Evolutionary conservation across 305 asterid genomes (phyloP).

Genomic region (Fraxinus sp.): DNA sequence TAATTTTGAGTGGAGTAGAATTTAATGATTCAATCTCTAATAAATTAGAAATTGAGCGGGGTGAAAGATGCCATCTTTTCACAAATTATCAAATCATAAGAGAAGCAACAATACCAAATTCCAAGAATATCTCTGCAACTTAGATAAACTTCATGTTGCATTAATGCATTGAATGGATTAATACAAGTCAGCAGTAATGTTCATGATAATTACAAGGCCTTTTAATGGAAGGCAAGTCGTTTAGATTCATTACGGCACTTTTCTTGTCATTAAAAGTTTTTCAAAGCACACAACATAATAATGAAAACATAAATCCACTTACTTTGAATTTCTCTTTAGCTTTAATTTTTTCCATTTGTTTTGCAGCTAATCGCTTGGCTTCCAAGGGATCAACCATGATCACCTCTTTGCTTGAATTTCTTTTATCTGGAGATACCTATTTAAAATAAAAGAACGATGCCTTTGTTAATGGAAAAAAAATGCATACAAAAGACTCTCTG

Average conservation of each 20-base stretch:
- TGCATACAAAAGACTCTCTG: background rate
- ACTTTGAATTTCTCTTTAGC: constrained; percentile 67
- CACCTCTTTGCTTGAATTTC: constrained; percentile 48
- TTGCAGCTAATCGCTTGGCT: constrained; percentile 89
- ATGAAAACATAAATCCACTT: constrained; percentile 32
- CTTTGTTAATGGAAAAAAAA: constrained; percentile 2
- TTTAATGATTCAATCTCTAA: background rate
- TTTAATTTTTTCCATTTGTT: constrained; percentile 77
- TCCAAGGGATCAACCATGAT: constrained; percentile 92
- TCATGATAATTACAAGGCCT: background rate
- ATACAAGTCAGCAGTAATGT: background rate
- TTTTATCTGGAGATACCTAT: constrained; percentile 54
- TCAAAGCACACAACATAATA: background rate
- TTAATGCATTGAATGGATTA: background rate
- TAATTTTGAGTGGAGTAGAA: background rate
- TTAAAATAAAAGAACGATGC: constrained; percentile 8
- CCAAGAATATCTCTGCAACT: background rate
- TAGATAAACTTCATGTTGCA: background rate
- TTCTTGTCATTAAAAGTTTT: background rate
- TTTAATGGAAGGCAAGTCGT: background rate
- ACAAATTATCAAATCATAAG: background rate
- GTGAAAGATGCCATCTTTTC: constrained; percentile 4
- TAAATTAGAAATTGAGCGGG: background rate
- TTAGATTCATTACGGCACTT: background rate
- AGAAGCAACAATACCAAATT: background rate